Conservation (phyloP, 2,329 filamentous ascomycete genomes). For the Monilinia vaccinii-corymbosi region DNA sequence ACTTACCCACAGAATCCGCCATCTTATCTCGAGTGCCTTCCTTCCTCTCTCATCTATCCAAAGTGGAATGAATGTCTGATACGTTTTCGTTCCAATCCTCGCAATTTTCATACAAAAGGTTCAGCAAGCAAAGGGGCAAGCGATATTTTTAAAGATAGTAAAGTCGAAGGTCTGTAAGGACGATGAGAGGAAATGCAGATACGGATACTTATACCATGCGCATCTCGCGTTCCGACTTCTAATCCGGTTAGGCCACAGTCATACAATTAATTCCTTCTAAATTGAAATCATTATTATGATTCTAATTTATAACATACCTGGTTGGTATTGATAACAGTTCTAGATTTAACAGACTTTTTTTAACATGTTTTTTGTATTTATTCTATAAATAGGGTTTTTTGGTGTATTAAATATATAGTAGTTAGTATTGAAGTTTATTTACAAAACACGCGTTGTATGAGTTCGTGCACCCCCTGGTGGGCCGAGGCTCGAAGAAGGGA, state of each 20-base stretch:
- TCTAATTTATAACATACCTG: too few species aligned
- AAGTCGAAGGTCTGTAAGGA: background rate
- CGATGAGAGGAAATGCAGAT: constrained; percentile 1
- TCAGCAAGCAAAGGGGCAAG: background rate
- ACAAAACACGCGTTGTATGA: too few species aligned
- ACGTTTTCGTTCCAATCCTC: background rate
- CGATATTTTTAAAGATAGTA: background rate
- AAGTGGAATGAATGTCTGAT: background rate
- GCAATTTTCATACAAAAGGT: background rate
- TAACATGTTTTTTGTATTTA: too few species aligned
- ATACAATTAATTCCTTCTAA: too few species aligned
- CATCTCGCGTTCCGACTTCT: constrained; percentile 2
- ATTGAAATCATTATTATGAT: too few species aligned
- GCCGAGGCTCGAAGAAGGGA: constrained; percentile 7
- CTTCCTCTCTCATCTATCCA: constrained; percentile 7
- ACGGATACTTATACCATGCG: constrained; percentile 4
- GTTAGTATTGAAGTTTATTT: too few species aligned
- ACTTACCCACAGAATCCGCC: constrained; percentile 45
- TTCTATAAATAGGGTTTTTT: too few species aligned
- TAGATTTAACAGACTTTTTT: too few species aligned
- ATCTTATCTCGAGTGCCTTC: constrained; percentile 29
- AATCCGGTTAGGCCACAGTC: background rate
- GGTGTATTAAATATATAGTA: too few species aligned
- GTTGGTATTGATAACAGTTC: too few species aligned
- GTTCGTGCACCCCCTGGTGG: too few species aligned